Evolutionary conservation across 2,329 filamentous ascomycete genomes (phyloP).

Genomic region (Lachnellula cervina): DNA sequence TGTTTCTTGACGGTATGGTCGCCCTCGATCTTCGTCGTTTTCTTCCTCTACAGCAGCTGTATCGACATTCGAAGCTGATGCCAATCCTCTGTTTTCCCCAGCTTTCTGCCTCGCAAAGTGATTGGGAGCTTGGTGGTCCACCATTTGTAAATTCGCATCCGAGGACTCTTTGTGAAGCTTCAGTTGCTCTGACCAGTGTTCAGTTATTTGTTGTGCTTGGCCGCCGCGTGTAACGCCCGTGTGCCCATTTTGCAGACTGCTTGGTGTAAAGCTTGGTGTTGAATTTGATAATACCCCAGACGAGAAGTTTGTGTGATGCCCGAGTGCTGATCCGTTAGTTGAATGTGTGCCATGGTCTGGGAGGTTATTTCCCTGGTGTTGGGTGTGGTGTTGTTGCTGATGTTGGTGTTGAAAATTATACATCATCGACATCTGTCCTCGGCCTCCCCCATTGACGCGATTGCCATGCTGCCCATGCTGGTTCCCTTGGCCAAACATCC

Average conservation of each 20-base stretch:
- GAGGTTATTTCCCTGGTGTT: slow-evolving; percentile 58
- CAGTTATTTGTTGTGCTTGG: slow-evolving; percentile 50
- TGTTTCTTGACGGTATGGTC: slow-evolving; percentile 62
- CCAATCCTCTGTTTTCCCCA: slow-evolving; percentile 60
- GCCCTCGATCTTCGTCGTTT: slow-evolving; percentile 49
- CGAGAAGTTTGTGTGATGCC: slow-evolving; percentile 57
- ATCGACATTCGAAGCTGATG: slow-evolving; percentile 41
- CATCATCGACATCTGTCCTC: slow-evolving; percentile 54
- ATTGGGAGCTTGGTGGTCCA: slow-evolving; percentile 58
- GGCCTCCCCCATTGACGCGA: slow-evolving; percentile 67
- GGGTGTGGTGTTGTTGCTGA: slow-evolving; percentile 51
- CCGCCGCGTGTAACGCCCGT: slow-evolving; percentile 42
- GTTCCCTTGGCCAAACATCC: slow-evolving; percentile 68
- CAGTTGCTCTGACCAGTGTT: slow-evolving; percentile 86
- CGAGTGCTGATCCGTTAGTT: slow-evolving; percentile 51
- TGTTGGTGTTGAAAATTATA: slow-evolving; percentile 64
- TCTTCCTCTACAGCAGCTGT: slow-evolving; percentile 43
- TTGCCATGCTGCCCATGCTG: slow-evolving; percentile 66
- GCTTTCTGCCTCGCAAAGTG: slow-evolving; percentile 70
- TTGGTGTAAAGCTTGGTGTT: slow-evolving; percentile 51
- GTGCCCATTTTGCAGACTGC: slow-evolving; percentile 54
- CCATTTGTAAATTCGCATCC: slow-evolving; percentile 67
- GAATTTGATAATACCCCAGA: slow-evolving; percentile 61
- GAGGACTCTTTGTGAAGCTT: slow-evolving; percentile 73
- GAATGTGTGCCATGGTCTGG: slow-evolving; percentile 52